Conservation (phyloP, 2,329 filamentous ascomycete species). For the Periconia digitata region DNA sequence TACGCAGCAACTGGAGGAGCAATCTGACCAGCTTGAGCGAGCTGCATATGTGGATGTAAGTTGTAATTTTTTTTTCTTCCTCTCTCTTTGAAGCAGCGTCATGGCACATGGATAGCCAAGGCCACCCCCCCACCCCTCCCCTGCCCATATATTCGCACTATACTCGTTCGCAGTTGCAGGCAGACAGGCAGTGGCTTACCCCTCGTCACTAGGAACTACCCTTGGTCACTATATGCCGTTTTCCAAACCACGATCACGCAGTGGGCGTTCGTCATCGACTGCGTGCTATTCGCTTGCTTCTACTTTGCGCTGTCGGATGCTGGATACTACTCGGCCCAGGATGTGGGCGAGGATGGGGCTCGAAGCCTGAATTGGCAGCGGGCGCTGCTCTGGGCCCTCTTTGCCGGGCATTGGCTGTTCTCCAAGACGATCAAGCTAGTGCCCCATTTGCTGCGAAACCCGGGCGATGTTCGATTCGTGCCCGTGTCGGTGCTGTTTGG, state of each 20-base stretch:
- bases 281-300: conserved; percentile 42
- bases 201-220: conserved; percentile 68
- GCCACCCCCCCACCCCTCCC: conserved; percentile 22
- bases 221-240: conserved; percentile 91
- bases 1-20: conserved; percentile 95
- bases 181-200: conserved; percentile 27
- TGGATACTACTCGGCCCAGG: conserved; percentile 27
- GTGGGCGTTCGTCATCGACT: conserved; percentile 78
- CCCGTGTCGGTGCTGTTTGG: conserved; percentile 89
- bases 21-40: conserved; percentile 91
- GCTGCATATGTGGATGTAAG: conserved; percentile 84
- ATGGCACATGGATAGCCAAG: conserved; percentile 24
- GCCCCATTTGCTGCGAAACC: conserved; percentile 82
- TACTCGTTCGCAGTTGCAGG: conserved; percentile 1
- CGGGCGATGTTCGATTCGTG: conserved; percentile 75
- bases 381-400: conserved; percentile 33
- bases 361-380: conserved; percentile 24
- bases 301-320: conserved; percentile 33
- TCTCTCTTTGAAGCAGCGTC: conserved; percentile 20
- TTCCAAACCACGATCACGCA: conserved; percentile 92
- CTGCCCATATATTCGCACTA: conserved; percentile 14
- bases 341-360: conserved; percentile 11
- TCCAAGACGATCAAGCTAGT: conserved; percentile 91
- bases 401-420: conserved; percentile 60
- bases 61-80: conserved; percentile 29